Evolutionary conservation across 2,329 filamentous ascomycete species (phyloP).

Genomic region (Phyllosticta paracitricarpa): DNA sequence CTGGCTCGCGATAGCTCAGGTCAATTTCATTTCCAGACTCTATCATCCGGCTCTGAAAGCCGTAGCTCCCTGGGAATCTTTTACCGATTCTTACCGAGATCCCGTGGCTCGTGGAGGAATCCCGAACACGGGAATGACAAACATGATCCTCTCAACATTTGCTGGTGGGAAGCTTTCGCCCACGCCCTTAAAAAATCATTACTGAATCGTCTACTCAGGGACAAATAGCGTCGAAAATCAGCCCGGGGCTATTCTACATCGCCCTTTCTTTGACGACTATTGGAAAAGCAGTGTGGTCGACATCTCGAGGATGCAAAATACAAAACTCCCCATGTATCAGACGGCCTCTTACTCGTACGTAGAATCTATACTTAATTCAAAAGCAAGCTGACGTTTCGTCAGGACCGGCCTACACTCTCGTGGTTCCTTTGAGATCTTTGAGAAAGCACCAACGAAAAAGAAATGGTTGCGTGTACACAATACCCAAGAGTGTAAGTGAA

Average conservation of each 20-base stretch:
- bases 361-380: too few relatives aligned
- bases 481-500: background rate
- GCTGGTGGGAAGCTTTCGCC: background rate
- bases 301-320: conserved; percentile 7
- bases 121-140: conserved; percentile 2
- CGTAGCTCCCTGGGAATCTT: conserved; percentile 3
- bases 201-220: conserved; percentile 6
- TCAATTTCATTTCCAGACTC: conserved; percentile 5
- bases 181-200: background rate
- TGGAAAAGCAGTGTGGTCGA: conserved; percentile 14
- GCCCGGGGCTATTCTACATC: conserved; percentile 11
- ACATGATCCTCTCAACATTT: conserved; percentile 9
- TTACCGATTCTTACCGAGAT: conserved; percentile 13
- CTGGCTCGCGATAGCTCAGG: conserved; percentile 31
- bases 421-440: conserved; percentile 13
- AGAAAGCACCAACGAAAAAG: conserved; percentile 11
- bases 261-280: background rate
- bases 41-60: conserved; percentile 6
- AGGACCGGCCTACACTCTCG: conserved; percentile 12
- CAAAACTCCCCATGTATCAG: conserved; percentile 13
- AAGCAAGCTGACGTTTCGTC: background rate
- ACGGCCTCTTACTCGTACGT: conserved; percentile 13
- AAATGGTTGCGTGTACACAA: conserved; percentile 14
- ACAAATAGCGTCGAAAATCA: conserved; percentile 11
- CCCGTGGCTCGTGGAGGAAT: conserved; percentile 13